Conservation (phyloP, 192 early-diverging fungal genomes). For the Geosiphon pyriformis region DNA sequence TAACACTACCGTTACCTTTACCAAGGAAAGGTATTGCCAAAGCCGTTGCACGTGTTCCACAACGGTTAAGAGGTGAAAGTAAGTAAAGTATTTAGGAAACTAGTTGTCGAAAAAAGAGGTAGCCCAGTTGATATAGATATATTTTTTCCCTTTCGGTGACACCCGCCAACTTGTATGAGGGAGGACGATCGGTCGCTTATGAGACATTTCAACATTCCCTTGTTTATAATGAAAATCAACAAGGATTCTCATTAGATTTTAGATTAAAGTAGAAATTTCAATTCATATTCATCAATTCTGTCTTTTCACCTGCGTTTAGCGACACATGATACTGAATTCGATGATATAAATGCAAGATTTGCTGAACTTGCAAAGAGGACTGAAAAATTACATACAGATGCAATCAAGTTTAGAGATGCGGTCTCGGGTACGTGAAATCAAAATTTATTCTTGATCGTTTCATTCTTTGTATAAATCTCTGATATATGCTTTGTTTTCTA, state of each 20-base stretch:
- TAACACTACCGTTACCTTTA: too few relatives aligned
- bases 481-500: not conserved
- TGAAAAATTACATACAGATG: slow-evolving; percentile 15
- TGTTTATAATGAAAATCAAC: not conserved
- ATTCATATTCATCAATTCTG: not conserved
- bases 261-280: not conserved
- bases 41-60: not conserved
- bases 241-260: not conserved
- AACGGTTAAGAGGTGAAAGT: not conserved
- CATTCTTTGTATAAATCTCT: not conserved
- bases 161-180: not conserved
- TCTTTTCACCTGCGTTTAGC: not conserved
- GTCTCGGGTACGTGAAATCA: slow-evolving; percentile 8
- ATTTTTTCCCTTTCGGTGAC: too few relatives aligned
- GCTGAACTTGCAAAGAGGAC: slow-evolving; percentile 6
- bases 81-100: too few relatives aligned
- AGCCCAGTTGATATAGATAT: too few relatives aligned
- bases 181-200: not conserved
- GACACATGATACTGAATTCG: slow-evolving; percentile 9
- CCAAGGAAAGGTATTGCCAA: not conserved
- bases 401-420: slow-evolving; percentile 16
- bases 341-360: slow-evolving; percentile 5
- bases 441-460: not conserved
- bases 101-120: too few relatives aligned
- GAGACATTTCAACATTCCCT: not conserved